phyloP scores from a whole-genome alignment of 75 land plant genomes.

The Gnetum montanum region DNA sequence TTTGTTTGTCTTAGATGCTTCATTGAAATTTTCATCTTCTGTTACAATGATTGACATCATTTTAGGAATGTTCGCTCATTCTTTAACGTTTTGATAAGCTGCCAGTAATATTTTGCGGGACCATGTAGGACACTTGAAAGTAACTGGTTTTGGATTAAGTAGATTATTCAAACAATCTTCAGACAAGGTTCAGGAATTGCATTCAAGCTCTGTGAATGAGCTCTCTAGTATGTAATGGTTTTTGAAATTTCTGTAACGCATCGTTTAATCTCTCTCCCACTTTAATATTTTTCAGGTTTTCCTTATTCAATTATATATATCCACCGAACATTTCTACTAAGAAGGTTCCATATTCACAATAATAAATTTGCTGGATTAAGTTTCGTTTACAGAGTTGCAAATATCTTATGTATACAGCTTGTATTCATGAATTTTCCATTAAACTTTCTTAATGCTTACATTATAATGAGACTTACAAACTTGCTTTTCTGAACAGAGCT shows the following conservation, averaged over 20 bases:
- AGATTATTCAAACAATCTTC: slow-evolving; percentile 40
- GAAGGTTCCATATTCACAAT: too few species aligned
- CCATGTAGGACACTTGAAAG: slow-evolving; percentile 75
- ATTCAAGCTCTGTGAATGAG: slow-evolving; percentile 15
- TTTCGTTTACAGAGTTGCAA: too few species aligned
- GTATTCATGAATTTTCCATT: too few species aligned
- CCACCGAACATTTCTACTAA: too few species aligned
- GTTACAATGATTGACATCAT: background rate
- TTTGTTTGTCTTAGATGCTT: background rate
- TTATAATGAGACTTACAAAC: too few species aligned
- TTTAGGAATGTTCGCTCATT: slow-evolving; percentile 25
- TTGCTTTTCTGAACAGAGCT: slow-evolving; percentile 50
- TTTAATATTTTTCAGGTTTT: too few species aligned
- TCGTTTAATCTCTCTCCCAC: too few species aligned
- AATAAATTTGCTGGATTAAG: too few species aligned
- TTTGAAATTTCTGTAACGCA: too few species aligned
- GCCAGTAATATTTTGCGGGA: slow-evolving; percentile 97
- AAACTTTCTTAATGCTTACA: too few species aligned
- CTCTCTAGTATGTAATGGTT: slow-evolving; percentile 50
- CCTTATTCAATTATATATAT: too few species aligned
- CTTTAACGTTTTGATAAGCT: slow-evolving; percentile 57
- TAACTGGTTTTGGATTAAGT: slow-evolving; percentile 83
- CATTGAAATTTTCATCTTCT: background rate
- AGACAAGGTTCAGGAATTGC: slow-evolving; percentile 29
- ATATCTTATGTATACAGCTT: too few species aligned